These are phyloP conservation scores for Xerocomus alliaceus DNA, from an alignment of 1,284 basidiomycete species.

Conservation along the genomic window DNA sequence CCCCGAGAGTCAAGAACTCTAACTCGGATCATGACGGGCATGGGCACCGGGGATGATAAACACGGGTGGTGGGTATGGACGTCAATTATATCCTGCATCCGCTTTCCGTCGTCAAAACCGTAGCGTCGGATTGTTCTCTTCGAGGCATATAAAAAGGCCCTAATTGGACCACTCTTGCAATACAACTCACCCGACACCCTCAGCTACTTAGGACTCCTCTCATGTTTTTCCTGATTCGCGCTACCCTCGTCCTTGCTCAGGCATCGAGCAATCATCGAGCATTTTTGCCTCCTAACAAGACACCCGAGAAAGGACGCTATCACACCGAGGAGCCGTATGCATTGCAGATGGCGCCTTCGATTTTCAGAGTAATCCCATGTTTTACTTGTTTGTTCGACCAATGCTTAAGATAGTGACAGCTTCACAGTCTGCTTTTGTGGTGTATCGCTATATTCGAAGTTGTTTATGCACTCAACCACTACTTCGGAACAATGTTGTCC, in stretches of 20 bases:
- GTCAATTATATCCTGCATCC: constrained; percentile 8
- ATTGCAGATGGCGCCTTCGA: constrained; percentile 61
- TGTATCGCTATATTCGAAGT: constrained; percentile 57
- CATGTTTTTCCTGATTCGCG: constrained; percentile 54
- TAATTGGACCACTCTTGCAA: neutral
- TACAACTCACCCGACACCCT: constrained; percentile 1
- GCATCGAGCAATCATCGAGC: constrained; percentile 60
- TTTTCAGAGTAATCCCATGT: constrained; percentile 55
- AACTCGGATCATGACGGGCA: constrained; percentile 17
- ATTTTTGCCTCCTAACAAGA: constrained; percentile 65
- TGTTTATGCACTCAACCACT: constrained; percentile 50
- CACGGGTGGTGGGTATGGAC: constrained; percentile 8
- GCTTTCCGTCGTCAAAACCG: constrained; percentile 10
- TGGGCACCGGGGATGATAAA: neutral
- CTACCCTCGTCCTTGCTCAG: constrained; percentile 55
- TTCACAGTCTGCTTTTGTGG: constrained; percentile 59
- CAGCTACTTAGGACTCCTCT: neutral
- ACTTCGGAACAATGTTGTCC: constrained; percentile 38
- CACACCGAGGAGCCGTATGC: constrained; percentile 60
- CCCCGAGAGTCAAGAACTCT: neutral
- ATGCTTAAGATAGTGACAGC: constrained; percentile 40
- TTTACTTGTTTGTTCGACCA: neutral
- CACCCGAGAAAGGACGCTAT: constrained; percentile 57
- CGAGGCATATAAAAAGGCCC: constrained; percentile 22
- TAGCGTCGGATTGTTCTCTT: neutral